phyloP scores from a whole-genome alignment of 2,329 filamentous ascomycete species.

The Fusarium torreyae region DNA sequence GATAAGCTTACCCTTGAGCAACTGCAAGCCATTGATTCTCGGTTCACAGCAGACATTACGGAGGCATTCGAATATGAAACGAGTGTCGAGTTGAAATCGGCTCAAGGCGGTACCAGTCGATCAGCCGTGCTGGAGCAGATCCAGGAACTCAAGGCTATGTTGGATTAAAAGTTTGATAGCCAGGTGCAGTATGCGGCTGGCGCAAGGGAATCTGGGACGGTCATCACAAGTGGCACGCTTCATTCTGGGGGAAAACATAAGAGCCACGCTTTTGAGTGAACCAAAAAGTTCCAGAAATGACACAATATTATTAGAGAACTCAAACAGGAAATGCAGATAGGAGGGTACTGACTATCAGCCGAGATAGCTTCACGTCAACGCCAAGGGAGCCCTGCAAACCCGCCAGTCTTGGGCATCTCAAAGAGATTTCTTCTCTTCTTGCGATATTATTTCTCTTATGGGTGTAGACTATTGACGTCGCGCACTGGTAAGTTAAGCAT shows the following conservation, averaged over 20 bases:
- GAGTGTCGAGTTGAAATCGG: constrained; percentile 78
- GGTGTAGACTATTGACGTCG: too few relatives aligned
- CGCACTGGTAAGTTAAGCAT: too few relatives aligned
- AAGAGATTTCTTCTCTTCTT: too few relatives aligned
- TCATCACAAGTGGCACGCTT: constrained; percentile 47
- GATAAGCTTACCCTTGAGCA: constrained; percentile 77
- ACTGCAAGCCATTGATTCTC: constrained; percentile 75
- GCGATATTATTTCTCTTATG: too few relatives aligned
- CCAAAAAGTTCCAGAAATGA: background rate
- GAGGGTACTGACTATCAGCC: too few relatives aligned
- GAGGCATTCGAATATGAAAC: constrained; percentile 79
- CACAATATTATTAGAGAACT: constrained; percentile 22
- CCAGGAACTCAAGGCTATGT: constrained; percentile 57
- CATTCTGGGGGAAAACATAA: constrained; percentile 45
- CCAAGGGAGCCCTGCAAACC: too few relatives aligned
- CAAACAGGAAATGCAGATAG: constrained; percentile 14
- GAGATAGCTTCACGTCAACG: too few relatives aligned
- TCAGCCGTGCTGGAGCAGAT: constrained; percentile 75
- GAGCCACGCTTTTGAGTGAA: constrained; percentile 16
- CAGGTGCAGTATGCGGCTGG: constrained; percentile 38
- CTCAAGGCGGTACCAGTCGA: constrained; percentile 80
- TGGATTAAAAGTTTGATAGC: constrained; percentile 50
- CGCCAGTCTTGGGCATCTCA: too few relatives aligned
- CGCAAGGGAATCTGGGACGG: constrained; percentile 48
- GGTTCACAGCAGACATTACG: constrained; percentile 77